Evolutionary conservation across 139 green algal species (phyloP).

Genomic region (Trebouxia sp.): DNA sequence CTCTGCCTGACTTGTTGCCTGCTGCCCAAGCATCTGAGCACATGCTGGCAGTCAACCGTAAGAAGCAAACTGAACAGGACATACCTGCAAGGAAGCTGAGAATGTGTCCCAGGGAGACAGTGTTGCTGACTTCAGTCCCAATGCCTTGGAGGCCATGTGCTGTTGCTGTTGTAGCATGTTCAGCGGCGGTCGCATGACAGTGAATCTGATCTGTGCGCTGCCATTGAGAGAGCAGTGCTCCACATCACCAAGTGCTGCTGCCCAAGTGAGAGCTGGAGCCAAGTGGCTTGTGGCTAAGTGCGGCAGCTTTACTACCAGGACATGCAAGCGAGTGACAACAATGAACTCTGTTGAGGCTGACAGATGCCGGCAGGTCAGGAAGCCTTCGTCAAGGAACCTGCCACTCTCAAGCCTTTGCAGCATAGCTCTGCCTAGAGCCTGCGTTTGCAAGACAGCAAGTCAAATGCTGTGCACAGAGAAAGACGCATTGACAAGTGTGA

Average conservation of each 20-base stretch:
- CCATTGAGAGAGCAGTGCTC: neutral
- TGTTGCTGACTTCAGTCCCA: no score
- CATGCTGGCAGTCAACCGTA: no score
- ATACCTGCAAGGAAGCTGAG: no score
- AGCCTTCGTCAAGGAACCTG: constrained; percentile 6
- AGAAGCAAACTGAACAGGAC: no score
- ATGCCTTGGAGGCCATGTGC: no score
- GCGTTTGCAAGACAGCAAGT: neutral
- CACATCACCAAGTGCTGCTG: constrained; percentile 28
- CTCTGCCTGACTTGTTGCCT: no score
- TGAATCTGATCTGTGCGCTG: no score
- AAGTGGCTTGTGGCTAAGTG: constrained; percentile 25
- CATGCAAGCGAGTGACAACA: constrained; percentile 38
- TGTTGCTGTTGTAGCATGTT: constrained; percentile 18
- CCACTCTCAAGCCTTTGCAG: constrained; percentile 38
- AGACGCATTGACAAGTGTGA: no score
- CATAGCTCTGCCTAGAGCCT: constrained; percentile 51
- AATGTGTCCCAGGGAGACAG: no score
- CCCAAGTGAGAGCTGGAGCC: constrained; percentile 28
- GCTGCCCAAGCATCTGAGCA: no score
- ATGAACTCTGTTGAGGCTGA: constrained; percentile 25
- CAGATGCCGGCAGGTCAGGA: constrained; percentile 44
- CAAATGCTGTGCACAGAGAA: neutral
- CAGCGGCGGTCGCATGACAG: neutral
- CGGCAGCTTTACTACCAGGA: constrained; percentile 34